These are phyloP conservation scores for Vitis hybrid DNA, from an alignment of 177 flowering plant genomes.

Conservation along the genomic window DNA sequence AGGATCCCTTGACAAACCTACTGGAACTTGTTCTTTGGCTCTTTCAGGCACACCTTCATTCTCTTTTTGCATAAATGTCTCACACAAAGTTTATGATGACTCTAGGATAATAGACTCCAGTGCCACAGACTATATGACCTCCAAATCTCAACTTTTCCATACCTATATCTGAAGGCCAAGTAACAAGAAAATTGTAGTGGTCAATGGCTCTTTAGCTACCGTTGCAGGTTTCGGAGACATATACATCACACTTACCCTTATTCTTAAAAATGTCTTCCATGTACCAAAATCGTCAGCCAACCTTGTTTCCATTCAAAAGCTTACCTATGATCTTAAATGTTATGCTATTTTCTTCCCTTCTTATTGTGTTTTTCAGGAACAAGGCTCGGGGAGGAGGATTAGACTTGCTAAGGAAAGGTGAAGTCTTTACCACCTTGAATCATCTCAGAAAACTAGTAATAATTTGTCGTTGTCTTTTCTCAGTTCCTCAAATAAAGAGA, in stretches of 20 bases:
- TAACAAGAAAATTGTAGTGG: not conserved
- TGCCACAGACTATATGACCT: not conserved
- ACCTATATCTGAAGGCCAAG: not conserved
- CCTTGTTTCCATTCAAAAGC: too few species aligned
- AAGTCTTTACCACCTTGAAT: too few species aligned
- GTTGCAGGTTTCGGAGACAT: not conserved
- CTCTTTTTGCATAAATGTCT: not conserved
- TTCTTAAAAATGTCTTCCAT: constrained; percentile 1
- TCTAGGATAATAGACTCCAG: not conserved
- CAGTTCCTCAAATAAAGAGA: too few species aligned
- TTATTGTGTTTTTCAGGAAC: too few species aligned
- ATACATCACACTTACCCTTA: not conserved
- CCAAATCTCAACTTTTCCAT: too few species aligned
- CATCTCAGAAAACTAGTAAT: too few species aligned
- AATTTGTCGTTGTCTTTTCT: too few species aligned
- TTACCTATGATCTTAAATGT: too few species aligned
- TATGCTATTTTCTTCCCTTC: too few species aligned
- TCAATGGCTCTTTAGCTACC: not conserved
- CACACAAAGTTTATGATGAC: not conserved
- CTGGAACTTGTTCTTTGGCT: not conserved
- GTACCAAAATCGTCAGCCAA: not conserved
- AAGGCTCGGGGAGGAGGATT: too few species aligned
- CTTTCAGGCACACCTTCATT: constrained; percentile 2
- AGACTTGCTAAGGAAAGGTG: too few species aligned
- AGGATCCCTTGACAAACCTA: not conserved